Evolutionary conservation across 2,329 filamentous ascomycete genomes (phyloP).

Genomic region (Proliferodiscus dingleyae): DNA sequence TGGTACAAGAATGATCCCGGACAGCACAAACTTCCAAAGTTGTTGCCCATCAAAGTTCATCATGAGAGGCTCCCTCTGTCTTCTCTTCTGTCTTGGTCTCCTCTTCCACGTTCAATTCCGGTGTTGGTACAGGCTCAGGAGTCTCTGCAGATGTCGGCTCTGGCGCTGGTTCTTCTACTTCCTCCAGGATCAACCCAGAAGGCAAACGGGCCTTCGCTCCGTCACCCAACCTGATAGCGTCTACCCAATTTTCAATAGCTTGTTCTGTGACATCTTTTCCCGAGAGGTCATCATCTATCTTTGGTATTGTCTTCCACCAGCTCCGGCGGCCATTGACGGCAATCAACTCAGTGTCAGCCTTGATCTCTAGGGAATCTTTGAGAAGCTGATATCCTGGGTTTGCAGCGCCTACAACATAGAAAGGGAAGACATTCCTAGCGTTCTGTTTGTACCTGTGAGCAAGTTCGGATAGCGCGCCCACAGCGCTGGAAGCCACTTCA

Average conservation of each 20-base stretch:
- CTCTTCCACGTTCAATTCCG: constrained; percentile 7
- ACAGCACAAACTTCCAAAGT: too few species aligned
- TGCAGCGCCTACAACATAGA: constrained; percentile 66
- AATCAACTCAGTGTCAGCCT: constrained; percentile 62
- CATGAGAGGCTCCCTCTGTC: constrained; percentile 8
- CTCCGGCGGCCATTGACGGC: constrained; percentile 78
- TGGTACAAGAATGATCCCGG: too few species aligned
- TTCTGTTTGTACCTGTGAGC: constrained; percentile 67
- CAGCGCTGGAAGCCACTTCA: constrained; percentile 43
- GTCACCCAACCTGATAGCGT: constrained; percentile 86
- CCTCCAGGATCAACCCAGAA: constrained; percentile 47
- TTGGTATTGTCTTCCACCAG: constrained; percentile 73
- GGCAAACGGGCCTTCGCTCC: constrained; percentile 73
- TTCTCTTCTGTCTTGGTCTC: constrained; percentile 18
- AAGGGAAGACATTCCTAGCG: constrained; percentile 71
- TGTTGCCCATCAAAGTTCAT: constrained; percentile 24
- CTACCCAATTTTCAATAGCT: constrained; percentile 79
- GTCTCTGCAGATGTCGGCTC: constrained; percentile 36
- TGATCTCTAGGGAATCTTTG: constrained; percentile 58
- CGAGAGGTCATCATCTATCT: constrained; percentile 27
- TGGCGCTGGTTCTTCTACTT: constrained; percentile 36
- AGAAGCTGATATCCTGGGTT: constrained; percentile 54
- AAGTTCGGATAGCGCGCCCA: constrained; percentile 65
- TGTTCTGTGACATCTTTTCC: constrained; percentile 47
- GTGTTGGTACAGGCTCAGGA: background rate